phyloP scores from a whole-genome alignment of 1,284 basidiomycete genomes.

The Malassezia psittaci region DNA sequence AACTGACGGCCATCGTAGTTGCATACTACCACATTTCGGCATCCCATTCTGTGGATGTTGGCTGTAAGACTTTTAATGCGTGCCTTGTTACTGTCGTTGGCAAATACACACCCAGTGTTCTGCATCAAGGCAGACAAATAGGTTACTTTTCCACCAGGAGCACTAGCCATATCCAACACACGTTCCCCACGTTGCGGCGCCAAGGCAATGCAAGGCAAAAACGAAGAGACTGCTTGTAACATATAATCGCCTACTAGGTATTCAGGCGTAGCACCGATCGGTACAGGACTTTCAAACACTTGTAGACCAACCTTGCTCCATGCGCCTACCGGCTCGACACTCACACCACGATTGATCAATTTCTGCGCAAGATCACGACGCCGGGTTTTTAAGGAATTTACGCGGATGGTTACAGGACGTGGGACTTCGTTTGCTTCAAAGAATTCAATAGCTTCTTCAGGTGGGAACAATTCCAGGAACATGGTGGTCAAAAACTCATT shows the following conservation, averaged over 20 bases:
- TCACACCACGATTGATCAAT: conserved; percentile 92
- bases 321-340: conserved; percentile 81
- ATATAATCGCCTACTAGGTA: conserved; percentile 99
- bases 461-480: conserved; percentile 83
- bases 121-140: conserved; percentile 61
- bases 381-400: conserved; percentile 88
- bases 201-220: conserved; percentile 95
- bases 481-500: conserved; percentile 91
- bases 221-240: conserved; percentile 96
- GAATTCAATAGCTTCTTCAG: conserved; percentile 83
- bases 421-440: conserved; percentile 96
- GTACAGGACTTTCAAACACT: conserved; percentile 90
- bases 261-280: conserved; percentile 87
- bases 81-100: conserved; percentile 90
- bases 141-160: conserved; percentile 93
- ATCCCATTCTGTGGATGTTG: conserved; percentile 91
- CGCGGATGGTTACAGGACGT: conserved; percentile 92
- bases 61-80: conserved; percentile 92
- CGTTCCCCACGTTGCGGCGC: conserved; percentile 85
- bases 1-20: conserved; percentile 96
- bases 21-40: conserved; percentile 95
- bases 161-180: conserved; percentile 95
- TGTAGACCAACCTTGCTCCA: conserved; percentile 98
- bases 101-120: conserved; percentile 95
- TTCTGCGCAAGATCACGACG: conserved; percentile 87